A percentile compares a stretch with the other conserved stretches of the same genome.
Evolutionary conservation across 1,284 basidiomycete genomes (phyloP).

Genomic region (Cystobasidium sp.): DNA sequence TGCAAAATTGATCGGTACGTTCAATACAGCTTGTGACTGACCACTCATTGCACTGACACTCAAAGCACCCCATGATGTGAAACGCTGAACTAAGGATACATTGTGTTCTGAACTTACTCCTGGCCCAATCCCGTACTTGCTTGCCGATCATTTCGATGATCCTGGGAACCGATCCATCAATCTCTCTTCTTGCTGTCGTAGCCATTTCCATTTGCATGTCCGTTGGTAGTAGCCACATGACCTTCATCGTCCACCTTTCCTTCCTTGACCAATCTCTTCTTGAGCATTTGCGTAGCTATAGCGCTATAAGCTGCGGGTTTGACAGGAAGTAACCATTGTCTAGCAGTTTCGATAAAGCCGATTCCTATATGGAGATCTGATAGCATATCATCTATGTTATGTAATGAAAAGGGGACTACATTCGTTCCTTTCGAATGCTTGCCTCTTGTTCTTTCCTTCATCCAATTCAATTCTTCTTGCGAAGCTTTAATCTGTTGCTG

Average conservation of each 20-base stretch:
- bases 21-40: no score
- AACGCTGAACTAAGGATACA: no score
- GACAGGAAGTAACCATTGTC: constrained; percentile 53
- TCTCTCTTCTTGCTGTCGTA: constrained; percentile 1
- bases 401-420: constrained; percentile 53
- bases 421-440: constrained; percentile 52
- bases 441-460: constrained; percentile 50
- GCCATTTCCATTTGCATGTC: constrained; percentile 16
- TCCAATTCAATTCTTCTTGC: constrained; percentile 50
- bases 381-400: constrained; percentile 52
- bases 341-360: constrained; percentile 37
- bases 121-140: no score
- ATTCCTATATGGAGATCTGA: constrained; percentile 49
- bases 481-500: constrained; percentile 46
- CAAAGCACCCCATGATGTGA: no score
- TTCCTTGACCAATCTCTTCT: constrained; percentile 17
- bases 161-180: background rate
- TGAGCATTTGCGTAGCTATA: constrained; percentile 27
- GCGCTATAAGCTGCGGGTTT: constrained; percentile 44
- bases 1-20: no score
- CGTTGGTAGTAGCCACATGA: background rate
- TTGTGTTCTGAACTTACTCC: no score
- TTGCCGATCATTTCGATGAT: no score
- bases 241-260: constrained; percentile 23
- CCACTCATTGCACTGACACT: no score